Evolutionary conservation across 2,329 filamentous ascomycete genomes (phyloP), one percentile per base, ranked within the genome.

Genomic region (Elsinoe fawcettii): DNA sequence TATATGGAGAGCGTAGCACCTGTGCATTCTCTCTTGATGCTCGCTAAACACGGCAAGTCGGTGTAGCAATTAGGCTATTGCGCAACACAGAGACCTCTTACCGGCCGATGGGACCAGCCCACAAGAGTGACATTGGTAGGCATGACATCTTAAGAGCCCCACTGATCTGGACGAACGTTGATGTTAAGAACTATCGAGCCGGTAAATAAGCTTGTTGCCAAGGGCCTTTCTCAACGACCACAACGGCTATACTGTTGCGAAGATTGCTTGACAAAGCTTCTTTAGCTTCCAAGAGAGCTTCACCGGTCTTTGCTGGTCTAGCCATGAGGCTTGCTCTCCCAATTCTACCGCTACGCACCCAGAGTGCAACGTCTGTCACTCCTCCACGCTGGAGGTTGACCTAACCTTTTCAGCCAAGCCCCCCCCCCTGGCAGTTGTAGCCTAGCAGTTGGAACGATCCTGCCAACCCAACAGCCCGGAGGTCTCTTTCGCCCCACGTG

Each of bases 221-320:
- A 39, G 49, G 34, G 34, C 20, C 32, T 14, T 23, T 23, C 20
- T 46, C 20, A 46, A 46, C 41, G 41, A 49, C 12, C 20, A 14
- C 32, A 39, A 53, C 49, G 49, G 20, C 22, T 20, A 20, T 34
- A 53, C 30, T 18, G 49, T 36, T 53, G 49, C 49, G 5, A 14
- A 23, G 8, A 34, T 16, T 25, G 25, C 49, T 53, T 53, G 49
- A 53, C n/a, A n/a, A 39, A 53, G 49, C 49, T 53, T 39, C 49
- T 39, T 36, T 25, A 2, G 8, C 16, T 37, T 37, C 49, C 49
- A 23, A 39, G 32, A 51, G 30, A 22, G 7, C 46, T 20, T 51
- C 46, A 34, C 25, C 16, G 25, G 27, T 16, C 16, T 36, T 36
- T 34, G 14, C 11, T 1, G 14, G 14, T 37, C 32, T 53, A 25